phyloP scores from a whole-genome alignment of 2,329 filamentous ascomycete species.

The Phyllosticta paracitricarpa region DNA sequence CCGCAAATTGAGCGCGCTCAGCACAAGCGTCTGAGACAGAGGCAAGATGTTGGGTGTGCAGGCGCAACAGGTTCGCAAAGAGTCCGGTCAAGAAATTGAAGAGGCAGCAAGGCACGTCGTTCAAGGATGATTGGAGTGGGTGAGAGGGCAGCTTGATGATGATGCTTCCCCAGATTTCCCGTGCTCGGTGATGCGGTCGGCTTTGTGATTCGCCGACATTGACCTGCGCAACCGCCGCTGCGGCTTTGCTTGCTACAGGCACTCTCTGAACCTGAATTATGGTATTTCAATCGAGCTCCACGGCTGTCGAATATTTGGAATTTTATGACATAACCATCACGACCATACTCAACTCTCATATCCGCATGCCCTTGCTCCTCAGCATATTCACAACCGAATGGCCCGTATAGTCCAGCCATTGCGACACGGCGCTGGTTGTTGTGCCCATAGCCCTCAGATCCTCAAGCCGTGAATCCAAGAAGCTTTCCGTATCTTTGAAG shows the following conservation, averaged over 20 bases:
- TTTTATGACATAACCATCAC: neutral
- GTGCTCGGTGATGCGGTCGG: constrained; percentile 7
- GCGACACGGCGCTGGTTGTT: constrained; percentile 52
- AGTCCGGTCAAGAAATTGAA: neutral
- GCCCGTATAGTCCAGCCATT: constrained; percentile 77
- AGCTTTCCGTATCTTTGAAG: constrained; percentile 69
- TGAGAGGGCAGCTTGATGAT: constrained; percentile 7
- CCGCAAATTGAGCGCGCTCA: neutral
- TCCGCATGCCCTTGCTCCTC: constrained; percentile 75
- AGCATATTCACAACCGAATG: constrained; percentile 70
- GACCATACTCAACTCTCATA: constrained; percentile 42
- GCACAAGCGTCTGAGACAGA: neutral
- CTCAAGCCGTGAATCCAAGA: constrained; percentile 64
- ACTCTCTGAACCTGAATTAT: neutral
- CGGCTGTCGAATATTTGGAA: neutral
- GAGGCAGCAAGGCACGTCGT: neutral
- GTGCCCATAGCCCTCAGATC: constrained; percentile 57
- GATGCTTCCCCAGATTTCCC: constrained; percentile 9
- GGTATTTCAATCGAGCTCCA: neutral
- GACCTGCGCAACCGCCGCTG: neutral
- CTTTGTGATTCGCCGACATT: constrained; percentile 4
- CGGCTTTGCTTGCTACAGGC: neutral
- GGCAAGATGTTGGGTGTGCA: neutral
- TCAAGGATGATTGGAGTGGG: neutral
- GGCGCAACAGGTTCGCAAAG: neutral